These are phyloP conservation scores for Trichophyton benhamiae DNA, from an alignment of 2,329 filamentous ascomycete genomes.

Conservation along the genomic window DNA sequence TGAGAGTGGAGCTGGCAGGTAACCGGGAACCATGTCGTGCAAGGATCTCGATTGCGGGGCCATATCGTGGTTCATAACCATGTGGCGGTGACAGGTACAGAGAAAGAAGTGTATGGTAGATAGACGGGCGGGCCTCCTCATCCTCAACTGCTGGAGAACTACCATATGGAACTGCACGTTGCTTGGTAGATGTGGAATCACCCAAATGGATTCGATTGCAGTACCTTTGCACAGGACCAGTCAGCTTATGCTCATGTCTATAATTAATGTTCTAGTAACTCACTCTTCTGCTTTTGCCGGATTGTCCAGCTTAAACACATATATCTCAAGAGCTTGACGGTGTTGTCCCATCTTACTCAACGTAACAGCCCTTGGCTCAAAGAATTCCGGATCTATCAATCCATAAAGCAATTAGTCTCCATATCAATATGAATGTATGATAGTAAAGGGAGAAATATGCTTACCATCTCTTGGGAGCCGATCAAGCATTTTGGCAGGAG, in stretches of 20 bases:
- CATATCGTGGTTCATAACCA: slow-evolving; percentile 58
- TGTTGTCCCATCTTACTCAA: slow-evolving; percentile 92
- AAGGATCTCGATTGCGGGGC: slow-evolving; percentile 73
- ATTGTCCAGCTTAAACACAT: slow-evolving; percentile 85
- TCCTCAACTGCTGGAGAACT: slow-evolving; percentile 30
- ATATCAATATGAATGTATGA: neutral
- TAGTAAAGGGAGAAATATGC: slow-evolving; percentile 19
- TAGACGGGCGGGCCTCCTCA: slow-evolving; percentile 51
- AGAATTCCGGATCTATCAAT: slow-evolving; percentile 64
- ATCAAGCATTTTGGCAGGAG: slow-evolving; percentile 61
- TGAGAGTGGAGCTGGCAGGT: slow-evolving; percentile 72
- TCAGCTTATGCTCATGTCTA: slow-evolving; percentile 21
- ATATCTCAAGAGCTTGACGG: slow-evolving; percentile 91
- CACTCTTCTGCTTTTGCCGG: slow-evolving; percentile 87
- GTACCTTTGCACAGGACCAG: slow-evolving; percentile 39
- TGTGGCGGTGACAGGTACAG: slow-evolving; percentile 75
- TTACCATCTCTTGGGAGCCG: slow-evolving; percentile 68
- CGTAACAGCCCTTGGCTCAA: slow-evolving; percentile 78
- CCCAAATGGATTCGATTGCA: slow-evolving; percentile 73
- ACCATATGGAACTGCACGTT: slow-evolving; percentile 24
- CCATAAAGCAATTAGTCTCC: neutral
- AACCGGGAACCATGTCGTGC: slow-evolving; percentile 84
- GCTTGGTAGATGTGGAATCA: slow-evolving; percentile 35
- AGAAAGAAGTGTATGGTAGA: slow-evolving; percentile 82
- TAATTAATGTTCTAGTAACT: neutral